phyloP scores from a whole-genome alignment of 441 rosid genomes.

The Gossypium gossypioides region DNA sequence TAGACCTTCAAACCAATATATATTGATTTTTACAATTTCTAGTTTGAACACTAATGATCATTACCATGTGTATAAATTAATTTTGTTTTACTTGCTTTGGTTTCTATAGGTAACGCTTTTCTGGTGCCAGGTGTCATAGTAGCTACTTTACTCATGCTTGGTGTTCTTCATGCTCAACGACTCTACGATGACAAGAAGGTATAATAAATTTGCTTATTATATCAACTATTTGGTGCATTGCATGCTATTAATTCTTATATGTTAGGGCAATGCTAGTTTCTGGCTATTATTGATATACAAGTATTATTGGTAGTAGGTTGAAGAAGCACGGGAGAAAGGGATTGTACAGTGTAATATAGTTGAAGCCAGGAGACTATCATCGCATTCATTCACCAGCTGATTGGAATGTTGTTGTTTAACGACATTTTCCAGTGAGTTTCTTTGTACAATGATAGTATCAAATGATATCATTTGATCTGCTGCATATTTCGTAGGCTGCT shows the following conservation, averaged over 20 bases:
- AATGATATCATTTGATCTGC: neutral
- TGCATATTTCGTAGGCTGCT: conserved; percentile 36
- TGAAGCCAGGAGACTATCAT: conserved; percentile 88
- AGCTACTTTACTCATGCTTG: conserved; percentile 88
- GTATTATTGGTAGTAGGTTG: conserved; percentile 36
- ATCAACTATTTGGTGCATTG: neutral
- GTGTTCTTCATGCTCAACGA: conserved; percentile 83
- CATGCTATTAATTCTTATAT: neutral
- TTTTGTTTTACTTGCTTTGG: neutral
- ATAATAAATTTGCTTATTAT: neutral
- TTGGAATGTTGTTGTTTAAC: conserved; percentile 74
- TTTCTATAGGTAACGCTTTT: conserved; percentile 45
- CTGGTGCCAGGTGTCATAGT: conserved; percentile 78
- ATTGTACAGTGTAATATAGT: conserved; percentile 85
- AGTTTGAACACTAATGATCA: too few species aligned
- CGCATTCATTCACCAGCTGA: conserved; percentile 79
- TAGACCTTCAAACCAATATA: too few species aligned
- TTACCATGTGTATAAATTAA: neutral
- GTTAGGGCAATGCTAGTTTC: neutral
- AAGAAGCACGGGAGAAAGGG: conserved; percentile 72
- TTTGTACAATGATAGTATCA: neutral
- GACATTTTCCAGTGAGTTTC: conserved; percentile 31
- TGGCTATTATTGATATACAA: conserved; percentile 2
- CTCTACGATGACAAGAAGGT: conserved; percentile 86
- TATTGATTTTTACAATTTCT: too few species aligned